Conservation (phyloP, 306 rosid species). For the Vicia faba region DNA sequence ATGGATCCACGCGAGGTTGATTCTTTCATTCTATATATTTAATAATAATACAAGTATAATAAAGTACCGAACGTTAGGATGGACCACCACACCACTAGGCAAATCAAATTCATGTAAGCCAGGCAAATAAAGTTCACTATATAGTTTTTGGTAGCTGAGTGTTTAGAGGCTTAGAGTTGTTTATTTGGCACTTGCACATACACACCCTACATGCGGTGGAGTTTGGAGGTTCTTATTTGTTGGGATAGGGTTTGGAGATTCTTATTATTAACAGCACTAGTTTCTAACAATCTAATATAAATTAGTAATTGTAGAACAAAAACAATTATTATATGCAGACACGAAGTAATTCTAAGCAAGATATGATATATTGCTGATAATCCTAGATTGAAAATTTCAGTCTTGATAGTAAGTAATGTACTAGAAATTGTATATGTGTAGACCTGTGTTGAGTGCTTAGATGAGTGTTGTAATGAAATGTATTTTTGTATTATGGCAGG, state of each 20-base stretch:
- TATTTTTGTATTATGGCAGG: slow-evolving; percentile 41
- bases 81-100: background rate
- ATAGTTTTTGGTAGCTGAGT: background rate
- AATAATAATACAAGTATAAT: background rate
- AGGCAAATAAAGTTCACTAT: background rate
- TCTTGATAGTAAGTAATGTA: background rate
- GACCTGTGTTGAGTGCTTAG: background rate
- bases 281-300: background rate
- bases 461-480: slow-evolving; percentile 15
- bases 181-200: background rate
- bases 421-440: background rate
- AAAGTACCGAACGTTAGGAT: background rate
- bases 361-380: background rate
- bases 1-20: background rate
- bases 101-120: background rate
- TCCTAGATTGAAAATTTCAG: slow-evolving; percentile 18
- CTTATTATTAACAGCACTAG: background rate
- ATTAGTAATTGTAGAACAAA: too few species aligned
- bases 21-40: background rate
- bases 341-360: background rate
- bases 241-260: background rate
- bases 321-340: too few species aligned
- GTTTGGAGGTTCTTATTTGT: background rate
- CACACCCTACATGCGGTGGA: slow-evolving; percentile 1
- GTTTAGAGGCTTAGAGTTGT: slow-evolving; percentile 9